Evolutionary conservation across 2,329 filamentous ascomycete species (phyloP), one percentile per base, ranked within the genome.

Genomic region (Xylaria sp.): DNA sequence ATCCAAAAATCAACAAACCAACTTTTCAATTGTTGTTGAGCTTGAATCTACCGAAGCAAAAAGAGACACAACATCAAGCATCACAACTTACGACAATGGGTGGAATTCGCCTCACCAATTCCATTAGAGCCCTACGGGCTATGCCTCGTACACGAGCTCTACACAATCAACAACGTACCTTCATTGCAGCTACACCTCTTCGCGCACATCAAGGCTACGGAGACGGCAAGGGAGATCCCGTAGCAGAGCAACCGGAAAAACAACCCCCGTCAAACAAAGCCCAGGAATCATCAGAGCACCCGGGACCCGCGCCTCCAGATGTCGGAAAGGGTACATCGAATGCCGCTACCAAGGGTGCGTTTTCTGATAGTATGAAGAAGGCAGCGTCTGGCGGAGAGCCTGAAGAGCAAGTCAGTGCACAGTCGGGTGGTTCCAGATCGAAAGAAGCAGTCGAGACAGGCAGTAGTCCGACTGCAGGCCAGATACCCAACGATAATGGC

Each of bases 381-480:
- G 74, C 72, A 25, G 66, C 37, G 18, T 70, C 58, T 0, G 59
- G 69, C 8, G 63, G 65, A 13, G 74, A 76, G 6, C 76, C 78
- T 58, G 78, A 78, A 58, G 75, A 79, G 21, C 73, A 78, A 35
- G 75, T 78, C 27, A 81, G 78, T 48, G 79, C 80, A 51, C 71
- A 79, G 65, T 81, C 79, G 2, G 81, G 81, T n/a, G 81, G 81
- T 6, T 77, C 80, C 6, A 72, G 79, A 63, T 80, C 78, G 4
- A 82, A 81, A 67, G 79, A 82, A 68, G 81, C 80, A 10, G 76
- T 77, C 59, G 81, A 82, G 73, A 81, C 79, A 1, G 80, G 76
- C 13, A 61, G 70, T 9, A 78, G 76, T 57, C 75, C 76, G 9
- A 78, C 76, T 4, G 77, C 70, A 53, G 77, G 76, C 25, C 61